Conservation (phyloP, 139 green algal species). For the Tetradesmus lagerheimii region DNA sequence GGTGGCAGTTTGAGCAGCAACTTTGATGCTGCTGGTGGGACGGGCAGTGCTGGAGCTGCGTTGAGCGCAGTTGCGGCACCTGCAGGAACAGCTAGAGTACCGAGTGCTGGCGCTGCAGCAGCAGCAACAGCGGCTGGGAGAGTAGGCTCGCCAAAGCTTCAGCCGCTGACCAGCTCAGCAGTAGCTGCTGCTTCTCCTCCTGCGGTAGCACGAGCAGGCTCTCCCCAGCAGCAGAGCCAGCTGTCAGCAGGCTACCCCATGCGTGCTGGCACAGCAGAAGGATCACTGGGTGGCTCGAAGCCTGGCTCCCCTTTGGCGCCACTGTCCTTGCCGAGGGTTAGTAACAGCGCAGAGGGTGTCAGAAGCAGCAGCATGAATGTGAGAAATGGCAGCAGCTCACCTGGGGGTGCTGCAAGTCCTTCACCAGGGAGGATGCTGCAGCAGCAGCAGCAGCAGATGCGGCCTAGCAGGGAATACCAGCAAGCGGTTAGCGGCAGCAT, state of each 20-base stretch:
- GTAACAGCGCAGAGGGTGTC: slow-evolving; percentile 1
- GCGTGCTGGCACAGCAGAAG: slow-evolving; percentile 28
- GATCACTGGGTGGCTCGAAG: neutral
- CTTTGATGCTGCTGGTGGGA: neutral
- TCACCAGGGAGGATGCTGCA: neutral
- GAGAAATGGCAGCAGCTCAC: neutral
- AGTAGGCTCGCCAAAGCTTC: neutral
- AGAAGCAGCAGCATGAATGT: neutral
- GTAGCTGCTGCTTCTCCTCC: neutral
- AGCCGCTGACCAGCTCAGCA: neutral
- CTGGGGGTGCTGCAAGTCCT: neutral
- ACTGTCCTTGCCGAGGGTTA: neutral
- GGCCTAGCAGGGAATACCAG: neutral
- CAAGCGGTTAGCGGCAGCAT: neutral
- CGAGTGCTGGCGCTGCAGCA: neutral
- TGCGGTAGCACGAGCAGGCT: neutral
- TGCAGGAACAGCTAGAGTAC: neutral
- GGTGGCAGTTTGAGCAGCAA: neutral
- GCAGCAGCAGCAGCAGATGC: neutral
- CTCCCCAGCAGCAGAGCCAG: neutral
- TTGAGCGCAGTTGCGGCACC: neutral
- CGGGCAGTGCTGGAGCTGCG: neutral
- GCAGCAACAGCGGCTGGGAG: neutral
- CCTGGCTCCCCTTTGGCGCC: slow-evolving; percentile 17
- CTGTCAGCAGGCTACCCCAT: neutral